Evolutionary conservation across 2,329 filamentous ascomycete species (phyloP), one percentile per base, ranked within the genome.

Genomic region (Metarhizium anisopliae): DNA sequence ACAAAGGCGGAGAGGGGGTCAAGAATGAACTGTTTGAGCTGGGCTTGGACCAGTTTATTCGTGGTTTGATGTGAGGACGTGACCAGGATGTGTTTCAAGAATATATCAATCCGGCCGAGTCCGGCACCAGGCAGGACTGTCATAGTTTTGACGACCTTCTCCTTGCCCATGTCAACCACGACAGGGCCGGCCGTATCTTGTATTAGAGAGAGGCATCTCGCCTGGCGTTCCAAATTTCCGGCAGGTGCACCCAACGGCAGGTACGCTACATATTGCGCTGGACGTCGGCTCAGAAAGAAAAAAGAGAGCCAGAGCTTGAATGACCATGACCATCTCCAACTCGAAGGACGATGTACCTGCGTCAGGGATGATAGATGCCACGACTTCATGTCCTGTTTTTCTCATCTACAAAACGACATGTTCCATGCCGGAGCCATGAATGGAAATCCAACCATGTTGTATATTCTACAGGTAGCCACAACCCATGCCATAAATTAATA

Each of bases 31-130:
- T 87, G 60, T 88, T 88, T 62, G 85, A 88, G 69, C 72, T 87
- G 59, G 85, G 83, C 0, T 69, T 95, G 56, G 89, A 94, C 62
- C 85, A 89, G 60, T 94, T 94, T 65, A 81, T 94, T 53, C 80
- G 85, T 59, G 81, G 83, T 0, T 70, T 86, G 58, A 77, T 84
- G 73, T 83, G 73, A 80, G 30, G 45, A n/a, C 45, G 45, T 6
- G 6, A 13, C 16, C 32, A 32, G 16, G n/a, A 35, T 32, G 47
- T 5, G 25, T 6, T 20, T 20, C 42, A 45, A 25, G 14, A 4
- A 32, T 25, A 38, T 40, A 50, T 30, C 10, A 10, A 40, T 10
- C 54, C 52, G 47, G 43, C 62, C 58, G 55, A 61, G 56, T 59
- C 54, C 55, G 55, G 58, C 62, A 59, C 57, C 50, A 59, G 35